These are phyloP conservation scores for Suillus placidus DNA, from an alignment of 768 basidiomycete species.

Conservation along the genomic window DNA sequence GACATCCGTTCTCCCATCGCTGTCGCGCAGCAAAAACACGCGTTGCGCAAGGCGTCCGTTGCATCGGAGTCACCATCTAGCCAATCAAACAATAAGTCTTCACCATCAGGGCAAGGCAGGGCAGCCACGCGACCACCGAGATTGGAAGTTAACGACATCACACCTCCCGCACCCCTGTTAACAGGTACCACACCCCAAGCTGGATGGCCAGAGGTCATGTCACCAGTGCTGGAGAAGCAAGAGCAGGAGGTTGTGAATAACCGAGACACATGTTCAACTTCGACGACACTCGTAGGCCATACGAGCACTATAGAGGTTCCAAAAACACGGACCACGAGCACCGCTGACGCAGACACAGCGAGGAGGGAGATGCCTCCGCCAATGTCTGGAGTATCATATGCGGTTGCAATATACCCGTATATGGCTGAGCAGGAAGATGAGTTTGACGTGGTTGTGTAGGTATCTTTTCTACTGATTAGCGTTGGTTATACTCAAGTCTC, in stretches of 20 bases:
- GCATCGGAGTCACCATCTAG: slow-evolving; percentile 30
- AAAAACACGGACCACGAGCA: slow-evolving; percentile 24
- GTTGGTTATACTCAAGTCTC: slow-evolving; percentile 11
- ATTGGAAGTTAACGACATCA: slow-evolving; percentile 69
- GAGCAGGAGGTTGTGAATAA: slow-evolving; percentile 46
- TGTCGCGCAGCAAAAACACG: slow-evolving; percentile 96
- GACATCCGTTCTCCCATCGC: slow-evolving; percentile 97
- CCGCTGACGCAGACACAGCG: slow-evolving; percentile 37
- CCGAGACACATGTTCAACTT: slow-evolving; percentile 36
- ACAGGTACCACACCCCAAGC: slow-evolving; percentile 68
- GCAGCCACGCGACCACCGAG: slow-evolving; percentile 60
- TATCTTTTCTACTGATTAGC: slow-evolving; percentile 20
- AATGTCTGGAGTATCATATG: slow-evolving; percentile 76
- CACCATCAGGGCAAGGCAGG: slow-evolving; percentile 33
- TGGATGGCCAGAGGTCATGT: slow-evolving; percentile 76
- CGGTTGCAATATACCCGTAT: slow-evolving; percentile 98
- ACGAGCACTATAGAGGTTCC: slow-evolving; percentile 33
- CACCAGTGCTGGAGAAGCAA: slow-evolving; percentile 54
- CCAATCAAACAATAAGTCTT: slow-evolving; percentile 27
- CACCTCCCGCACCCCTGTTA: slow-evolving; percentile 51
- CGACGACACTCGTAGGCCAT: slow-evolving; percentile 36
- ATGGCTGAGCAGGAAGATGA: slow-evolving; percentile 99
- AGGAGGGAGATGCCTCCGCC: slow-evolving; percentile 47
- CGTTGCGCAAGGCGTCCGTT: slow-evolving; percentile 74
- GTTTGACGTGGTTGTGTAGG: slow-evolving; percentile 95